Evolutionary conservation across 2,329 filamentous ascomycete species (phyloP), one percentile per base, ranked within the genome.

Genomic region (Mycosphaerella sp.): DNA sequence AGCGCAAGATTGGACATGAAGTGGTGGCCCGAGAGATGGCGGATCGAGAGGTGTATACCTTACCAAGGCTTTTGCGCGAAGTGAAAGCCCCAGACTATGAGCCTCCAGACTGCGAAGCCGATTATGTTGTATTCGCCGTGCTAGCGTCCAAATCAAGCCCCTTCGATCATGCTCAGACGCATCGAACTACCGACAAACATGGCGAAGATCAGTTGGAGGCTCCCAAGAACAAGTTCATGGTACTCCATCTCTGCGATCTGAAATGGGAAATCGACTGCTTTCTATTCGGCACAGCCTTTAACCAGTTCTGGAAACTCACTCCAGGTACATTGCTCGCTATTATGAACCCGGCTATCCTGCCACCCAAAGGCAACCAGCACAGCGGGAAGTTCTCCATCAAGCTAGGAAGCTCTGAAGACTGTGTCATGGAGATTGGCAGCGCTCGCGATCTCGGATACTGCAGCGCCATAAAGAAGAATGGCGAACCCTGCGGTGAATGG

Each of bases 311-410:
- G 85, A 95, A 95, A 66, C 75, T 97, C n/a, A 84, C 84, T 0
- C 80, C 88, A 1, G 93, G 93, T n/a, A 96, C 90, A 0, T 79
- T 97, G 1, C 76, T 98, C 50, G 93, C 91, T 4, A 87, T 98
- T 21, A 76, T 98, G 27, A 98, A 98, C 64, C 93, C 93, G 1
- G 82, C 77, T 14, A 85, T 97, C 60, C 87, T 98, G 82, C 89
- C 91, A 2, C 91, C 91, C 0, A 86, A 86, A 0, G 81, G 81
- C 1, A 80, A 84, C 16, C 76, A 81, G 13, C 87, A 90, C 56
- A 91, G 86, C 0, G 89, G 89, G 21, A 81, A 82, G 28, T 98
- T 97, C 71, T 88, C 84, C 44, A 75, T 98, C 4, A 86, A 89
- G 12, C 79, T 98, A 57, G 87, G 86, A 54, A 91, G 86, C 41